phyloP scores from a whole-genome alignment of 768 basidiomycete genomes.

The Dacryopinax primogenitus region DNA sequence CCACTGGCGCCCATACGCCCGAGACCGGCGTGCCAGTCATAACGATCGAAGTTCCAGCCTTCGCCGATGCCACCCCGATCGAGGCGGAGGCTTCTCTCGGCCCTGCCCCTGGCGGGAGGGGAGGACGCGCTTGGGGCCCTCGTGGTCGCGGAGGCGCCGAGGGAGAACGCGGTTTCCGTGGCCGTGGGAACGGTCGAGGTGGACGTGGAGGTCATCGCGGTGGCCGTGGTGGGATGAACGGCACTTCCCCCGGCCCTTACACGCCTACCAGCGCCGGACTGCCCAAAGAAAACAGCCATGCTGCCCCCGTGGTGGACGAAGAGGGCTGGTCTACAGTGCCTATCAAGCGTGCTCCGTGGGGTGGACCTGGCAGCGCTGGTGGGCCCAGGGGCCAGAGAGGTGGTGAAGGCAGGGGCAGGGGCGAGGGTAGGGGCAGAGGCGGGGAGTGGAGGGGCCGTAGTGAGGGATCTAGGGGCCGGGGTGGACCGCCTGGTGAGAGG shows the following conservation, averaged over 20 bases:
- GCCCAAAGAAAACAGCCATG: conserved; percentile 17
- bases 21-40: neutral
- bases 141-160: neutral
- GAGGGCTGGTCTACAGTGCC: neutral
- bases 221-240: neutral
- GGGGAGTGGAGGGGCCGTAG: neutral
- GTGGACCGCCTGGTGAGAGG: neutral
- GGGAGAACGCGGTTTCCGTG: conserved; percentile 1
- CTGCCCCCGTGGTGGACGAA: conserved; percentile 29
- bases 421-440: neutral
- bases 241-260: neutral
- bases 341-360: neutral
- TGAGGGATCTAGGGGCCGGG: neutral
- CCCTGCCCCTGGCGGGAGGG: neutral
- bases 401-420: neutral
- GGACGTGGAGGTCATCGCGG: neutral
- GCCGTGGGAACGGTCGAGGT: neutral
- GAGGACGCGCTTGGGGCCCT: neutral
- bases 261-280: neutral
- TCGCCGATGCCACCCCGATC: neutral
- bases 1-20: neutral
- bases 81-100: neutral
- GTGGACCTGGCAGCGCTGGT: neutral
- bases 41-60: neutral
- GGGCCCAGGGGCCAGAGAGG: neutral